These are phyloP conservation scores for Pseudonectria foliicola DNA, from an alignment of 2,329 filamentous ascomycete species.

Conservation along the genomic window DNA sequence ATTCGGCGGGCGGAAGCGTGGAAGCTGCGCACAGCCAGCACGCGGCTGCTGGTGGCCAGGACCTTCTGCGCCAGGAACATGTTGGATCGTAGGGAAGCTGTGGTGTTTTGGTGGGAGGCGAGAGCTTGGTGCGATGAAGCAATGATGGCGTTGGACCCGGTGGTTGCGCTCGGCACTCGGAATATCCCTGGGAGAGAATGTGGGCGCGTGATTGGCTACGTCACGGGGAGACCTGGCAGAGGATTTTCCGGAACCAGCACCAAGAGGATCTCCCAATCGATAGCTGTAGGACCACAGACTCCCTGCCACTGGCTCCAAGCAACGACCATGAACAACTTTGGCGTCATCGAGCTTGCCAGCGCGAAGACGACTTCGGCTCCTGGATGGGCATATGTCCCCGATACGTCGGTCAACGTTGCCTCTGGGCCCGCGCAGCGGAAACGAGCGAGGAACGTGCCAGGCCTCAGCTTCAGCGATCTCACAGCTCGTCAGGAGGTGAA, in stretches of 20 bases:
- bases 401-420: slow-evolving; percentile 55
- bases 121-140: slow-evolving; percentile 11
- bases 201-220: slow-evolving; percentile 21
- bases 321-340: slow-evolving; percentile 59
- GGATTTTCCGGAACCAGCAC: neutral
- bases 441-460: slow-evolving; percentile 55
- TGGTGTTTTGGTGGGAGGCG: slow-evolving; percentile 12
- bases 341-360: slow-evolving; percentile 76
- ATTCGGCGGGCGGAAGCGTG: slow-evolving; percentile 44
- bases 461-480: slow-evolving; percentile 53
- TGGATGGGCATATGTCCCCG: slow-evolving; percentile 88
- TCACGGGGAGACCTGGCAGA: slow-evolving; percentile 4
- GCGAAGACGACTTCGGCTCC: slow-evolving; percentile 63
- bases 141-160: slow-evolving; percentile 7
- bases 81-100: slow-evolving; percentile 10
- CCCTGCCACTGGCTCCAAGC: neutral
- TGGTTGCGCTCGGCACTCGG: slow-evolving; percentile 17
- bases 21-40: slow-evolving; percentile 35
- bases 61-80: slow-evolving; percentile 41
- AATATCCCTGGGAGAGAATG: slow-evolving; percentile 17
- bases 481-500: slow-evolving; percentile 78
- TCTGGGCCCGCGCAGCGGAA: slow-evolving; percentile 58
- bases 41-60: slow-evolving; percentile 33
- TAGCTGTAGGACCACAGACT: no score
- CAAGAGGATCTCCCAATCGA: neutral